These are phyloP conservation scores for Akanthomyces lecanii DNA, from an alignment of 2,329 filamentous ascomycete genomes.

Conservation along the genomic window DNA sequence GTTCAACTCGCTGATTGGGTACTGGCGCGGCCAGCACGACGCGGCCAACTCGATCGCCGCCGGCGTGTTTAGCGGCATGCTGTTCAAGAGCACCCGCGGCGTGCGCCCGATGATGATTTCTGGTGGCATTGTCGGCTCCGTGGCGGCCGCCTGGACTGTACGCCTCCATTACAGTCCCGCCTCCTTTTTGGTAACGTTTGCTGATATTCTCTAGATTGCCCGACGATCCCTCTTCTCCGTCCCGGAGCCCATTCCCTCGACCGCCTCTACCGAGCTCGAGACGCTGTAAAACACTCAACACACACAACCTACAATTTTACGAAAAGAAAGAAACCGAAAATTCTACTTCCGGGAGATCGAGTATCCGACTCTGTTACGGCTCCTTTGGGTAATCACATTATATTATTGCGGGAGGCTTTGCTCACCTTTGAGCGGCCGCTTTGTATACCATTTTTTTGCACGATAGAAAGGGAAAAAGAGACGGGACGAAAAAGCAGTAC, in stretches of 20 bases:
- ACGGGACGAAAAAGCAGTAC: slow-evolving; percentile 3
- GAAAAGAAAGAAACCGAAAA: not conserved
- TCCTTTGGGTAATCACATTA: not conserved
- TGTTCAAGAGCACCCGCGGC: slow-evolving; percentile 95
- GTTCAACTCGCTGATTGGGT: slow-evolving; percentile 78
- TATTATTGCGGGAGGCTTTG: not conserved
- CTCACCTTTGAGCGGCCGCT: not conserved
- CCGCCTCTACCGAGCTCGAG: slow-evolving; percentile 14
- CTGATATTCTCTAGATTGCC: slow-evolving; percentile 27
- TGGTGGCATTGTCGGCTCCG: slow-evolving; percentile 77
- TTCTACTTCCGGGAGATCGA: not conserved
- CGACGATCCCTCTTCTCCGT: slow-evolving; percentile 41
- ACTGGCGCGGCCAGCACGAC: slow-evolving; percentile 80
- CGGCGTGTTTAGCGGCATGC: slow-evolving; percentile 80
- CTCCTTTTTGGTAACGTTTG: slow-evolving; percentile 10
- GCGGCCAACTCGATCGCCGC: slow-evolving; percentile 82
- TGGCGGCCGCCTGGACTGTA: slow-evolving; percentile 90
- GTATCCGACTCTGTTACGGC: not conserved
- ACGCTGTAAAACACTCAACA: slow-evolving; percentile 12
- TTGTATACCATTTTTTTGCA: slow-evolving; percentile 12
- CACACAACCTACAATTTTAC: not conserved
- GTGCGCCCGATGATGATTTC: slow-evolving; percentile 91
- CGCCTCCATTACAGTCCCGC: slow-evolving; percentile 35
- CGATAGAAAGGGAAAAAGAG: slow-evolving; percentile 2
- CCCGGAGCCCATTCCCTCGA: slow-evolving; percentile 27